Conservation (phyloP, 2,329 filamentous ascomycete genomes). For the Xylariaceae sp. region DNA sequence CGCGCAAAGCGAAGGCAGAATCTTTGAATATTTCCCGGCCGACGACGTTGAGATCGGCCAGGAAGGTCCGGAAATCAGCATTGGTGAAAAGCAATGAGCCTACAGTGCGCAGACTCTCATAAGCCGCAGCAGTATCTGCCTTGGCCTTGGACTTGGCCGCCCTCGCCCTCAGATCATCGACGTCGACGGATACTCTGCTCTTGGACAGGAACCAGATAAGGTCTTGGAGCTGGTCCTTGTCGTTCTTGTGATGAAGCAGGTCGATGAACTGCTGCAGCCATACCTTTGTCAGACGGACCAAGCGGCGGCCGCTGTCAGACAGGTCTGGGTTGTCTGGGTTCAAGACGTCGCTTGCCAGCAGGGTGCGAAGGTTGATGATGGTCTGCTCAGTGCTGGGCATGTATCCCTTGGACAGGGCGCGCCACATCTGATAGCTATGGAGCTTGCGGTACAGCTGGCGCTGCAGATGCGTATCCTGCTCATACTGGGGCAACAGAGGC, state of each 20-base stretch:
- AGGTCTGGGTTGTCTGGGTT: conserved; percentile 68
- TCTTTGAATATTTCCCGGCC: conserved; percentile 81
- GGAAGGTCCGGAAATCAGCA: conserved; percentile 78
- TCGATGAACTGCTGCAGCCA: conserved; percentile 76
- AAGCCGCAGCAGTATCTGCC: conserved; percentile 67
- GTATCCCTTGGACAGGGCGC: conserved; percentile 73
- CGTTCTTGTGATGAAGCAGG: conserved; percentile 76
- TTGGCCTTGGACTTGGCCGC: conserved; percentile 57
- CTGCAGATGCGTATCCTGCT: conserved; percentile 74
- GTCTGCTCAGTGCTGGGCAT: conserved; percentile 88
- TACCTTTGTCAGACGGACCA: conserved; percentile 64
- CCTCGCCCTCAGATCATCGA: conserved; percentile 52
- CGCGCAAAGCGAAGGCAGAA: conserved; percentile 70
- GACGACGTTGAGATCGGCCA: conserved; percentile 71
- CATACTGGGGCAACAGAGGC: conserved; percentile 75
- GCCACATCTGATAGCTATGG: conserved; percentile 85
- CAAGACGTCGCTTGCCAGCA: conserved; percentile 70
- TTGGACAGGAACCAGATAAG: conserved; percentile 79
- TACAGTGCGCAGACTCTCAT: conserved; percentile 75
- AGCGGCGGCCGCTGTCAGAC: conserved; percentile 66
- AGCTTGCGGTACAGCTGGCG: conserved; percentile 77
- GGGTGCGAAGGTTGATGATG: conserved; percentile 69
- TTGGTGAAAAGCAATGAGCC: conserved; percentile 82
- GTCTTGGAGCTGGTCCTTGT: conserved; percentile 78
- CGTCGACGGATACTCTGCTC: conserved; percentile 62